Evolutionary conservation across 225 moss, liverwort and hornwort genomes (phyloP).

Genomic region (Bryum argenteum): DNA sequence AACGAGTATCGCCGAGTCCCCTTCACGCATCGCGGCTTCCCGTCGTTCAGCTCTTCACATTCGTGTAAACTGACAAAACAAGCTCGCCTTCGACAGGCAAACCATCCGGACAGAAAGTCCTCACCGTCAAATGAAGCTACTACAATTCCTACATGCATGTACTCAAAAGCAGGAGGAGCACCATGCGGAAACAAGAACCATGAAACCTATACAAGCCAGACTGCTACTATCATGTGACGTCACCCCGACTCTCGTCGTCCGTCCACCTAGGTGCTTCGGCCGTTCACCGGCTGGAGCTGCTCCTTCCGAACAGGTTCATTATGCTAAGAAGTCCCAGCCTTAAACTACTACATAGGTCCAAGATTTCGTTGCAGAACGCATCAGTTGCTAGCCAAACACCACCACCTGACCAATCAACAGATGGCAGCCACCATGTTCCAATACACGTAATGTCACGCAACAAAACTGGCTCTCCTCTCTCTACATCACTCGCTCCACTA

Average conservation of each 20-base stretch:
- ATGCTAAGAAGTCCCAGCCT: conserved; percentile 31
- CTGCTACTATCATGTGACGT: conserved; percentile 14
- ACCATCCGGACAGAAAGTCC: too few species aligned
- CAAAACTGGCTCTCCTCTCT: conserved; percentile 37
- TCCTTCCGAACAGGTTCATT: conserved; percentile 15
- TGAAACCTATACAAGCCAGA: neutral
- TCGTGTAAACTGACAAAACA: too few species aligned
- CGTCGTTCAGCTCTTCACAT: too few species aligned
- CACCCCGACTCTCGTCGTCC: conserved; percentile 15
- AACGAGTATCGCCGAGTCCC: too few species aligned
- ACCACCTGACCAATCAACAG: conserved; percentile 74
- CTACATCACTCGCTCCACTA: conserved; percentile 31
- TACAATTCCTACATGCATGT: too few species aligned
- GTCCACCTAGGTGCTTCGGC: conserved; percentile 28
- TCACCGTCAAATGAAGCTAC: too few species aligned
- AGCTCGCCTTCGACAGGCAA: too few species aligned
- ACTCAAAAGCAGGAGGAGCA: too few species aligned
- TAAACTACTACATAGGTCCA: conserved; percentile 32
- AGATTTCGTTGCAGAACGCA: conserved; percentile 42
- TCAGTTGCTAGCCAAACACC: conserved; percentile 73
- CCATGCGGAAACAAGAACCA: neutral
- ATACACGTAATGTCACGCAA: conserved; percentile 62
- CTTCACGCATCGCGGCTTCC: too few species aligned
- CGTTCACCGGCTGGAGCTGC: conserved; percentile 8
- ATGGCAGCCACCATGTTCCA: conserved; percentile 67